phyloP scores from a whole-genome alignment of 768 basidiomycete genomes.

The Termitomyces sp. region DNA sequence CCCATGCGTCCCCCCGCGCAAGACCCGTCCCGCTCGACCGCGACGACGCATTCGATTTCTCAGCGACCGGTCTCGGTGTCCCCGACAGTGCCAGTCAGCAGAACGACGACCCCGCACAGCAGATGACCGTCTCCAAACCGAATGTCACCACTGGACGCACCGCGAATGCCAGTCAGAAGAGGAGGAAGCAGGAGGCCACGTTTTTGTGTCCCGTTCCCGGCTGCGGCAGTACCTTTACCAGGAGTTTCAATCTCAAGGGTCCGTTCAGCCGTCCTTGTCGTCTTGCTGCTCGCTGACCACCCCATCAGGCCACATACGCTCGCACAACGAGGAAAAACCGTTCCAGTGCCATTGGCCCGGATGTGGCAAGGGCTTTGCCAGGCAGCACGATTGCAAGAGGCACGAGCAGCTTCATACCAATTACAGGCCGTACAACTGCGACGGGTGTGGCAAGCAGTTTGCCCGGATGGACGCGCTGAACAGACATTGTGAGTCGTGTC shows the following conservation, averaged over 20 bases:
- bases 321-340: constrained; percentile 92
- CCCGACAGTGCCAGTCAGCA: too few relatives aligned
- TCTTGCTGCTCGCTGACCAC: too few relatives aligned
- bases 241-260: constrained; percentile 93
- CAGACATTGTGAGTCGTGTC: constrained; percentile 78
- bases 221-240: constrained; percentile 84
- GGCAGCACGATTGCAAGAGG: constrained; percentile 95
- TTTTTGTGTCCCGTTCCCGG: constrained; percentile 80
- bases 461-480: constrained; percentile 94
- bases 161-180: constrained; percentile 76
- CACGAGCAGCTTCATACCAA: constrained; percentile 95
- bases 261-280: constrained; percentile 9
- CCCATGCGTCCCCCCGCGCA: constrained; percentile 57
- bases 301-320: constrained; percentile 79
- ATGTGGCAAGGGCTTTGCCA: constrained; percentile 89
- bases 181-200: constrained; percentile 84
- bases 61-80: constrained; percentile 7
- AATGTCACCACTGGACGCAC: constrained; percentile 92
- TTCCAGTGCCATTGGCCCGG: constrained; percentile 95
- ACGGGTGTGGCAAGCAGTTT: constrained; percentile 91
- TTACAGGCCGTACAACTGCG: constrained; percentile 87
- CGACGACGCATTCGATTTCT: constrained; percentile 19
- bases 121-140: constrained; percentile 40
- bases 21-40: constrained; percentile 38
- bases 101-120: background rate